Base-by-base conservation (phyloP, 2,329 filamentous ascomycete species). In the Phialophora tarda region DNA sequence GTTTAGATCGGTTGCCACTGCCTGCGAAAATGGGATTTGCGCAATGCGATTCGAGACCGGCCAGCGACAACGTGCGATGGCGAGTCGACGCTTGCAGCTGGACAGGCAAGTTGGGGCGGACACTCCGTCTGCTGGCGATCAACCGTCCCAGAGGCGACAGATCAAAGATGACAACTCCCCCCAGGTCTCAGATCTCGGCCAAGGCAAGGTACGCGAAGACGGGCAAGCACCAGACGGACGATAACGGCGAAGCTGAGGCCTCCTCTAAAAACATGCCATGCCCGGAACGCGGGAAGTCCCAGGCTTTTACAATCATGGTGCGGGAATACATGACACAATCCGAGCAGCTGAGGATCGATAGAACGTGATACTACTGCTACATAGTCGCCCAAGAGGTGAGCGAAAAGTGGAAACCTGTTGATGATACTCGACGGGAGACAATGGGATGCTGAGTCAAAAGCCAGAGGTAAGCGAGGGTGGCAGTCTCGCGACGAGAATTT, bases 381-480 rank as follows among this genome's bases (percentile, higher is more conserved):
- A 11, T 11, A 26, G 11, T 24, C 8, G 7, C 12, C 8, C n/a
- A 14, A 24, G 47, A 50, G n/a, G 47, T 24, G 48, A 21, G 48
- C 48, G 21, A 28, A 24, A 51, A 51, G 48, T 51, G 48, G 48
- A 26, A 51, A 23, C 24, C 21, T 2, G 24, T 51, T 17, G 47
- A 17, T 28, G 48, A 51, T 24, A 44, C 38, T 44, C 38, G 4
- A 50, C 6, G 47, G 47, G 2, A 23, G 34, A 41, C 23, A 14
- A 50, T 50, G 47, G n/a, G n/a, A 51, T 26, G 23, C 48, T 51
- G 17, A 17, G 12, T 26, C 11, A 10, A 12, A 51, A 12, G 48
- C 48, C 26, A 24, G 48, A 23, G 48, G 21, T 23, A 51, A 51
- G 48, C 48, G 48, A 51, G 48, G 48, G 14, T 51, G 48, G 48